Conservation (phyloP, 495 filamentous ascomycete genomes). For the Penicillium paxilli region DNA sequence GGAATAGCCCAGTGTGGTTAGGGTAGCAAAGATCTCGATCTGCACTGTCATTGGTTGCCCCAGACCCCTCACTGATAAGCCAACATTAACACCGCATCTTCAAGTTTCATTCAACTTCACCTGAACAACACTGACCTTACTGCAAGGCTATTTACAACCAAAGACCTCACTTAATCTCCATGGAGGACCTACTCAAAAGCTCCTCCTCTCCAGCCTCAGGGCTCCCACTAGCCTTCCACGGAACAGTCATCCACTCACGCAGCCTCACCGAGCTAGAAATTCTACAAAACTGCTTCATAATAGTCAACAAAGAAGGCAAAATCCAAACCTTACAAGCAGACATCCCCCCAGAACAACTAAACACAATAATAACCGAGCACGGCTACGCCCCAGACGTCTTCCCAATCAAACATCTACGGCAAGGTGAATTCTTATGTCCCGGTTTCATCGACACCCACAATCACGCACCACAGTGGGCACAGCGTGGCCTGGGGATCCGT, state of each 20-base stretch:
- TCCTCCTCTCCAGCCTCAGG: conserved; percentile 13
- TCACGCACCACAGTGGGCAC: conserved; percentile 64
- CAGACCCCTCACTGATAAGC: no score
- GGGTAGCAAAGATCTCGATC: no score
- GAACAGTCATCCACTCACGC: conserved; percentile 53
- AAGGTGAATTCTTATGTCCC: conserved; percentile 57
- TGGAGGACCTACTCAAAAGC: conserved; percentile 14
- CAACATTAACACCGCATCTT: no score
- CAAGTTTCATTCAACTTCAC: no score
- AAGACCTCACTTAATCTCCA: neutral
- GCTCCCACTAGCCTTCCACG: conserved; percentile 46
- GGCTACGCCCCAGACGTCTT: conserved; percentile 34
- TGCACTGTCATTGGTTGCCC: no score
- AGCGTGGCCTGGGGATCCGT: conserved; percentile 55
- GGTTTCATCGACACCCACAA: conserved; percentile 67
- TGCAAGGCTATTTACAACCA: no score
- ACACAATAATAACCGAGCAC: conserved; percentile 19
- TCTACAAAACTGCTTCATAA: conserved; percentile 45
- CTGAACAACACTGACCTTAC: no score
- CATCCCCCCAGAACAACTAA: conserved; percentile 17
- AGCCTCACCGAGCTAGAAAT: conserved; percentile 42
- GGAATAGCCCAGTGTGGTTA: no score
- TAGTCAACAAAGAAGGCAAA: conserved; percentile 39
- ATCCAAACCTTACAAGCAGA: conserved; percentile 35
- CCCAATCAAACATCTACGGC: conserved; percentile 39